phyloP scores from a whole-genome alignment of 257 asterid genomes.

The Plectranthus barbatus region DNA sequence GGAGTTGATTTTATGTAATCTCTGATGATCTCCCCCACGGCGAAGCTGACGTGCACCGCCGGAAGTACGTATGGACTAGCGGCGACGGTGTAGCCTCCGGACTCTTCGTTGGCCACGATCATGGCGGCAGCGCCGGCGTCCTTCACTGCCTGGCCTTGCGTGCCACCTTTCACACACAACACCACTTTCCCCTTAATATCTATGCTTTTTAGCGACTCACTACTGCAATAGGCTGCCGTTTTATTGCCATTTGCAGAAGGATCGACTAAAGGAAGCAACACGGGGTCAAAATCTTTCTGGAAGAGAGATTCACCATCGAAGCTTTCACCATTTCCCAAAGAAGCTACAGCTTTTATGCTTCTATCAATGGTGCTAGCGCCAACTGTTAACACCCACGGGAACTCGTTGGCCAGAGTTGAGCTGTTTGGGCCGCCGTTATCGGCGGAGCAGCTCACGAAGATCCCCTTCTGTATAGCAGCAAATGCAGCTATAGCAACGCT shows the following conservation, averaged over 20 bases:
- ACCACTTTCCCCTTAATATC: background rate
- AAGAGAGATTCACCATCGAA: background rate
- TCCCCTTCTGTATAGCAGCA: constrained; percentile 5
- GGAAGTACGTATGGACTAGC: constrained; percentile 3
- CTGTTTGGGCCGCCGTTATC: constrained; percentile 1
- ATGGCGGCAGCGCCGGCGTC: background rate
- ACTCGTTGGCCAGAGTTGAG: background rate
- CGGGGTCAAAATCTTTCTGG: background rate
- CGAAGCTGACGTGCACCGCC: constrained; percentile 12
- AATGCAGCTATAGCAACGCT: constrained; percentile 2
- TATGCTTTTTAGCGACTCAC: background rate
- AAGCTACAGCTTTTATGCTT: background rate
- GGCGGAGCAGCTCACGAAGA: background rate
- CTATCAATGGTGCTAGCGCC: constrained; percentile 4
- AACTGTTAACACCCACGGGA: constrained; percentile 18
- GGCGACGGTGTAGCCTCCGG: background rate
- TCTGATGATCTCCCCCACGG: constrained; percentile 10
- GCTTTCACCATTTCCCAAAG: background rate
- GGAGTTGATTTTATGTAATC: constrained; percentile 14
- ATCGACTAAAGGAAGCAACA: constrained; percentile 11
- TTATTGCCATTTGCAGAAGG: constrained; percentile 1
- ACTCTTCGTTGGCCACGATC: background rate
- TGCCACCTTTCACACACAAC: background rate
- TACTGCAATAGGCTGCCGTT: background rate
- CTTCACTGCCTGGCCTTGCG: background rate